Evolutionary conservation across 495 filamentous ascomycete species (phyloP), one percentile per base, ranked within the genome.

Genomic region (Neurospora hispaniola): DNA sequence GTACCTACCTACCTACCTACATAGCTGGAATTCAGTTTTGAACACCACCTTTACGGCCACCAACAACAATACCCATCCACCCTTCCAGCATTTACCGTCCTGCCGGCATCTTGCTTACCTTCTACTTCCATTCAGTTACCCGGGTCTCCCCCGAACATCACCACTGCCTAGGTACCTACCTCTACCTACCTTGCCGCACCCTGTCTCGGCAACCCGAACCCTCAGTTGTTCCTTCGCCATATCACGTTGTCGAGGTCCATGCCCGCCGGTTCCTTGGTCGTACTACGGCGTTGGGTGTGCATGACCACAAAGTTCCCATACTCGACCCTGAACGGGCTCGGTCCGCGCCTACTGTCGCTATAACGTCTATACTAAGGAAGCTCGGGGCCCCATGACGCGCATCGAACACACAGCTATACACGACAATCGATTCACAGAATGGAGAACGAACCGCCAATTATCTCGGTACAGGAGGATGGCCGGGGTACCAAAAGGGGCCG

Each of bases 361-460:
- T 18, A 66, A 66, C 54, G n/a, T 71, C 18, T 42, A 38, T 16
- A 31, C 27, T 31, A 31, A 42, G 27, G 27, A 44, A 23, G 44
- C 35, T 59, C 44, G 69, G 59, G 62, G 18, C 31, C 73, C 68
- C 75, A 79, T 80, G 76, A 79, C 71, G 72, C 59, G 54, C 31
- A 75, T 75, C 66, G 70, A 54, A 71, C 68, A 72, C 70, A 72
- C 69, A 73, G 40, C 70, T 35, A 70, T 69, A 70, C 40, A 16
- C 54, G 18, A 72, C 48, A 70, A 76, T 41, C 75, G 74, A 76
- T 66, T 46, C 70, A 73, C 74, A 81, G 74, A 77, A 86, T 85
- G 81, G 84, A 86, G 75, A 81, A 82, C 79, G 82, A 84, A 46
- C 76, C 78, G 43, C 80, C 78, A 23, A 70, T 75, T 70, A 70